Conservation (phyloP, 257 asterid genomes). For the Solanum infundibuliforme region DNA sequence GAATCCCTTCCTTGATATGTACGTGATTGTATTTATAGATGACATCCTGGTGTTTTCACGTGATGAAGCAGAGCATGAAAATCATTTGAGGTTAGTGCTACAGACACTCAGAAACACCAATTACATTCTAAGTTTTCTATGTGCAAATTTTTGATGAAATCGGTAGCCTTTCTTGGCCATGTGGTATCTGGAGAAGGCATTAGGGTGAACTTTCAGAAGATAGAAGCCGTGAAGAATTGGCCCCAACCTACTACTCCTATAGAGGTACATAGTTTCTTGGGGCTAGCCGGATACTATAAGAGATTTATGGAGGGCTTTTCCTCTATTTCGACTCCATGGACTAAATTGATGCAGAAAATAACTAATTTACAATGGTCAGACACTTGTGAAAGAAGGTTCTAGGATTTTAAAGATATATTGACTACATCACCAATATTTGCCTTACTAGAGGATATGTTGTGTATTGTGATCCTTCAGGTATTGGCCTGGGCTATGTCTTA, state of each 20-base stretch:
- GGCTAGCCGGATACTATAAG: not conserved
- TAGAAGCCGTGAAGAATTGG: too few relatives aligned
- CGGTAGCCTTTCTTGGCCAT: not conserved
- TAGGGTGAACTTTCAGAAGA: not conserved
- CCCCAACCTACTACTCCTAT: not conserved
- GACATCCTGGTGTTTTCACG: not conserved
- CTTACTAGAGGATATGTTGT: not conserved
- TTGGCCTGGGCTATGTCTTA: too few relatives aligned
- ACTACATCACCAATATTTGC: not conserved
- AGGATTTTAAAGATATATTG: not conserved
- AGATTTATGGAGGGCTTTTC: too few relatives aligned
- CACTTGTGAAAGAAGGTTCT: not conserved
- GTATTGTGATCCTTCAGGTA: too few relatives aligned
- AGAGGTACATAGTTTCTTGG: not conserved
- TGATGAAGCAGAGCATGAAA: not conserved
- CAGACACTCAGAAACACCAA: not conserved
- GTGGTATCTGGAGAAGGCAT: not conserved
- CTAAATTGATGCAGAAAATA: not conserved
- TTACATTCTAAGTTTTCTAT: not conserved
- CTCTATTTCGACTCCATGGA: not conserved
- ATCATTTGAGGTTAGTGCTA: too few relatives aligned
- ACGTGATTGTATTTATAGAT: not conserved
- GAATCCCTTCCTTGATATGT: not conserved
- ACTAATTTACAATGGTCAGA: not conserved
- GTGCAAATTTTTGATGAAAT: not conserved